Evolutionary conservation across 192 early-diverging fungal species (phyloP), one percentile per base, ranked within the genome.

Genomic region (Spizellomyces sp.): DNA sequence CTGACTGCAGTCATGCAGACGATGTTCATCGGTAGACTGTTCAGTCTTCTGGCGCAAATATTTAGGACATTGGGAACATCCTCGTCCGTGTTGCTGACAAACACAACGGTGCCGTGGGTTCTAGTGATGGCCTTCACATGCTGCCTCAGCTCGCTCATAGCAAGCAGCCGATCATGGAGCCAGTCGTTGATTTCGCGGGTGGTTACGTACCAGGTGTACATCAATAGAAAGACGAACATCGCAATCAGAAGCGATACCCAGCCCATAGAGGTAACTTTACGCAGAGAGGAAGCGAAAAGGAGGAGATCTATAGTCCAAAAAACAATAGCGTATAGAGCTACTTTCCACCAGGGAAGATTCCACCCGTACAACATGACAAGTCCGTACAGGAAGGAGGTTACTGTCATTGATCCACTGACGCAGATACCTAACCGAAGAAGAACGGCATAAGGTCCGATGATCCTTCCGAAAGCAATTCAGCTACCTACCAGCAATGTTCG

Each of bases 1-100:
- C 54, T 59, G 6, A 76, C 48, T 21, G 80, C 80, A 46, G 62
- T 81, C 80, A 81, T 76, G 64, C 80, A 81, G 9, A 81, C 63
- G 41, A 81, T 79, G 52, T 78, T 81, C 59, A 41, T 59, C 50
- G 80, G 80, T 44, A 81, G 59, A 44, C 74, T 74, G 8, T 71
- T 63, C 19, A 81, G 45, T 61, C 70, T 55, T 45, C 70, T 62
- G n/a, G 80, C 80, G 48, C 80, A 81, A 48, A 81, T 71, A 21
- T 61, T 65, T 6, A 81, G 63, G 76, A 81, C 80, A 59, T 78
- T 76, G 12, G 80, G 80, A 12, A 81, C 80, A 60, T 81, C 80
- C 62, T 81, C 80, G 46, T 81, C 80, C 36, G 74, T 74, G 58
- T 79, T 81, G 48, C 74, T 73, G 19, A 81, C 77, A 69, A 75